These are phyloP conservation scores for Metarhizium humberi DNA, from an alignment of 2,329 filamentous ascomycete genomes.

Conservation along the genomic window DNA sequence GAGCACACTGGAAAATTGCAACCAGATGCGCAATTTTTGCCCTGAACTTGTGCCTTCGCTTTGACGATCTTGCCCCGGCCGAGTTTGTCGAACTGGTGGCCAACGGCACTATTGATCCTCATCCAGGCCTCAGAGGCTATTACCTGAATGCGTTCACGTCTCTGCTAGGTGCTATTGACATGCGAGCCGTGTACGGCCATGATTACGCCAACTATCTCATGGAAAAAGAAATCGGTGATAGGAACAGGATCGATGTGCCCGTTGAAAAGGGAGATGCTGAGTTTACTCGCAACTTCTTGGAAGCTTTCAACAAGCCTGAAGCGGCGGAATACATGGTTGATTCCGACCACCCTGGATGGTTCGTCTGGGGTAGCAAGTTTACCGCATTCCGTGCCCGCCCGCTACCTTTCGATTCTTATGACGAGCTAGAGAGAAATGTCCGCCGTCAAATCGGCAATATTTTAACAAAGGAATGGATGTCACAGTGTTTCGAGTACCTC, in stretches of 20 bases:
- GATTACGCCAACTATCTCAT: conserved; percentile 80
- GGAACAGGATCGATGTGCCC: conserved; percentile 64
- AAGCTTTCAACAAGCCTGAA: conserved; percentile 61
- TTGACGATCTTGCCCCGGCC: conserved; percentile 74
- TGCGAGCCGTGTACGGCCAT: conserved; percentile 77
- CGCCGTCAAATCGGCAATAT: conserved; percentile 72
- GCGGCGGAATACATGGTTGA: conserved; percentile 80
- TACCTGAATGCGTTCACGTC: conserved; percentile 70
- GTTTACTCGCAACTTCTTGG: conserved; percentile 73
- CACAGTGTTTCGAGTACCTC: conserved; percentile 80
- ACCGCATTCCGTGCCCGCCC: conserved; percentile 68
- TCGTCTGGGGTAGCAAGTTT: conserved; percentile 88
- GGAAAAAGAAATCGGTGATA: conserved; percentile 62
- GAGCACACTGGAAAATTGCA: conserved; percentile 94
- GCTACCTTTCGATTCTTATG: conserved; percentile 59
- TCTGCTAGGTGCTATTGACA: conserved; percentile 77
- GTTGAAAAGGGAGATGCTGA: conserved; percentile 66
- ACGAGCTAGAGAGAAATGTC: conserved; percentile 65
- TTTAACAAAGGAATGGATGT: conserved; percentile 78
- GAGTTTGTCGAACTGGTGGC: conserved; percentile 78
- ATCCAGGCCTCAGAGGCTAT: conserved; percentile 73
- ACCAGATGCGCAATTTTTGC: conserved; percentile 84
- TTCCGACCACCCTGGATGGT: conserved; percentile 86
- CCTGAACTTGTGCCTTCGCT: conserved; percentile 82
- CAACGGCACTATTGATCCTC: conserved; percentile 76